Percentiles rank a stretch among this genome's conserved stretches.
phyloP scores from a whole-genome alignment of 2,329 filamentous ascomycete species.

The Juglanconis sp. region DNA sequence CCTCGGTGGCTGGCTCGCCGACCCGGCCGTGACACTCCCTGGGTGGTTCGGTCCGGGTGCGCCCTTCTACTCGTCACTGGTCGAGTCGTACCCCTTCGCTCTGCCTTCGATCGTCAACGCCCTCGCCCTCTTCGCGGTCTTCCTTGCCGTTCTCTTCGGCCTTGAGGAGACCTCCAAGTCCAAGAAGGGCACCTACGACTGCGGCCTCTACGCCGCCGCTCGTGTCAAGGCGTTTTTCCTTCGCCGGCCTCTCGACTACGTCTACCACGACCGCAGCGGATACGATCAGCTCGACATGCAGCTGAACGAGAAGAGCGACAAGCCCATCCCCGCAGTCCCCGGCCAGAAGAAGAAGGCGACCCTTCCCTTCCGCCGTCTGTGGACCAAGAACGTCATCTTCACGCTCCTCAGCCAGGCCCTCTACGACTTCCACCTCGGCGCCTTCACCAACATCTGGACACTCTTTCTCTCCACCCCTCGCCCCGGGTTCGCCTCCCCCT shows the following conservation, averaged over 20 bases:
- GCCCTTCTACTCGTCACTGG: constrained; percentile 59
- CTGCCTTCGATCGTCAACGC: constrained; percentile 67
- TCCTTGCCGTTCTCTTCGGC: constrained; percentile 56
- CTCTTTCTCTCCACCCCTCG: constrained; percentile 67
- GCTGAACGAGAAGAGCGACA: constrained; percentile 11
- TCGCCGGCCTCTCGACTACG: constrained; percentile 23
- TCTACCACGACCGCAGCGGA: constrained; percentile 26
- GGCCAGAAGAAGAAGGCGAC: constrained; percentile 12
- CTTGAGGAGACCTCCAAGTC: constrained; percentile 55
- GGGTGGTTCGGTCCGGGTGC: constrained; percentile 59
- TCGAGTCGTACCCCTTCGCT: constrained; percentile 64
- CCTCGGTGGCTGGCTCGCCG: constrained; percentile 65
- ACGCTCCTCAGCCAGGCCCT: constrained; percentile 63
- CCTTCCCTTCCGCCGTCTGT: constrained; percentile 39
- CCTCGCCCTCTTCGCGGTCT: constrained; percentile 53
- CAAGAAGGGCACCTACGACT: constrained; percentile 43
- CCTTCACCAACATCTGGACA: constrained; percentile 67
- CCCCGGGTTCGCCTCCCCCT: constrained; percentile 25
- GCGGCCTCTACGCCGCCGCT: constrained; percentile 36
- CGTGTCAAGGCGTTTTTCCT: constrained; percentile 27
- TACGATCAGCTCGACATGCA: constrained; percentile 29
- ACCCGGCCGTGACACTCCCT: constrained; percentile 62
- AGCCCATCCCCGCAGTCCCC: constrained; percentile 3
- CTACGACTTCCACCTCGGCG: constrained; percentile 67
- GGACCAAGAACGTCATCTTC: constrained; percentile 46